A percentile compares a stretch with the other conserved stretches of the same genome.
phyloP scores from a whole-genome alignment of 805 yeast species.

The Candida pini region DNA sequence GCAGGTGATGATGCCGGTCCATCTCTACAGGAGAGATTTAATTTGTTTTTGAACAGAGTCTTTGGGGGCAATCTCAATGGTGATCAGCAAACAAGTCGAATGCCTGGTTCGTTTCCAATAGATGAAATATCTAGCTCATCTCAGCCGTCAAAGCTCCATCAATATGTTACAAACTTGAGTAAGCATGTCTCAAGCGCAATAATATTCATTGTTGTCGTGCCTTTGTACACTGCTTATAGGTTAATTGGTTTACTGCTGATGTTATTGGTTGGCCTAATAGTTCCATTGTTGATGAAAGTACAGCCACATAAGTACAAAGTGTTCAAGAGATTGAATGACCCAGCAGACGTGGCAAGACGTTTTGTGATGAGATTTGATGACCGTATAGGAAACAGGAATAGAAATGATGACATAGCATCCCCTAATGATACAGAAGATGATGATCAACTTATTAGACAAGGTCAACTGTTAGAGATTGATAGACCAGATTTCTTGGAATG shows the following conservation, averaged over 20 bases:
- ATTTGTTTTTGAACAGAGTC: conserved; percentile 1
- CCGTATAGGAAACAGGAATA: conserved; percentile 19
- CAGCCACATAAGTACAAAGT: conserved; percentile 19
- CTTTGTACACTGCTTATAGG: conserved; percentile 19
- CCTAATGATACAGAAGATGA: not conserved
- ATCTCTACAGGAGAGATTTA: conserved; percentile 2
- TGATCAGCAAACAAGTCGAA: not conserved
- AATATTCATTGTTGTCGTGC: conserved; percentile 21
- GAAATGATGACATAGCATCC: not conserved
- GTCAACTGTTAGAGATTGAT: conserved; percentile 13
- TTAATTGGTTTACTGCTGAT: conserved; percentile 12
- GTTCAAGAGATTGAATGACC: conserved; percentile 19
- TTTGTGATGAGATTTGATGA: conserved; percentile 30
- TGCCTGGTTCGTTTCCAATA: conserved; percentile 22
- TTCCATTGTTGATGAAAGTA: conserved; percentile 20
- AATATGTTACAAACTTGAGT: conserved; percentile 7
- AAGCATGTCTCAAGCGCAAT: conserved; percentile 9
- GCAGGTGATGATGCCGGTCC: not conserved
- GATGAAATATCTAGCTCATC: conserved; percentile 1
- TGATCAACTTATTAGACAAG: conserved; percentile 9
- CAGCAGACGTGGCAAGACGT: conserved; percentile 28
- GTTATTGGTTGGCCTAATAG: conserved; percentile 13
- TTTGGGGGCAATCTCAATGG: not conserved
- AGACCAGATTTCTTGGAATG: conserved; percentile 53
- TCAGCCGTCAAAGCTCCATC: conserved; percentile 21